A percentile compares a stretch with the other conserved stretches of the same genome.
Conservation (phyloP, 768 basidiomycete genomes). For the Strobilomyces echinocephalus region DNA sequence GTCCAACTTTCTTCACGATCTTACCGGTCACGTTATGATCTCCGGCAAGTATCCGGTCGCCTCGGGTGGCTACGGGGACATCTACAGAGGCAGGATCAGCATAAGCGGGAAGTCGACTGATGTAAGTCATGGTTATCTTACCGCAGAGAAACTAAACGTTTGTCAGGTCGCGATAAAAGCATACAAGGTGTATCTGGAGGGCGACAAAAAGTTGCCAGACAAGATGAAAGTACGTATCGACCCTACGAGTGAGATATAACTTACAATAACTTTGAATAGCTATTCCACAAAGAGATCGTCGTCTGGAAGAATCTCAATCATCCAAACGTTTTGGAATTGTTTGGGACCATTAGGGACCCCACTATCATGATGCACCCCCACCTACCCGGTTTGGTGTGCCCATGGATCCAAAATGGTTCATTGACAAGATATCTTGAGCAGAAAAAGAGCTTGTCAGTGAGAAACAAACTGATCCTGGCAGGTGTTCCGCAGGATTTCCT, state of each 20-base stretch:
- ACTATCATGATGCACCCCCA: not conserved
- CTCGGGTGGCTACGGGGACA: not conserved
- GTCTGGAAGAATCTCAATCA: not conserved
- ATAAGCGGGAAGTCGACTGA: not conserved
- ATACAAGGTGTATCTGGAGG: not conserved
- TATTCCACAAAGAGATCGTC: not conserved
- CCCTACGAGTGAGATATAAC: too few species aligned
- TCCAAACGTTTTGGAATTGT: not conserved
- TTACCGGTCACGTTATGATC: not conserved
- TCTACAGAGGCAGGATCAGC: not conserved
- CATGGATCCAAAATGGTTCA: not conserved
- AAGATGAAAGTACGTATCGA: not conserved
- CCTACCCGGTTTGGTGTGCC: slow-evolving; percentile 1
- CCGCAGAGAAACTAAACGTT: not conserved
- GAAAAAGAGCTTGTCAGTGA: not conserved
- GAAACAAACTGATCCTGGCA: not conserved
- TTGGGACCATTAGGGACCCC: not conserved
- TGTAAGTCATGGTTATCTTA: not conserved
- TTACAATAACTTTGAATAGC: not conserved
- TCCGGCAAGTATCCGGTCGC: not conserved
- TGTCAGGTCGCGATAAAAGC: not conserved
- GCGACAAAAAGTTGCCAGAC: not conserved
- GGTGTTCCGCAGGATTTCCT: not conserved
- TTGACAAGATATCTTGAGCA: not conserved
- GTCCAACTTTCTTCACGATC: not conserved